Evolutionary conservation across 257 asterid genomes (phyloP).

Genomic region (Fraxinus excelsior): DNA sequence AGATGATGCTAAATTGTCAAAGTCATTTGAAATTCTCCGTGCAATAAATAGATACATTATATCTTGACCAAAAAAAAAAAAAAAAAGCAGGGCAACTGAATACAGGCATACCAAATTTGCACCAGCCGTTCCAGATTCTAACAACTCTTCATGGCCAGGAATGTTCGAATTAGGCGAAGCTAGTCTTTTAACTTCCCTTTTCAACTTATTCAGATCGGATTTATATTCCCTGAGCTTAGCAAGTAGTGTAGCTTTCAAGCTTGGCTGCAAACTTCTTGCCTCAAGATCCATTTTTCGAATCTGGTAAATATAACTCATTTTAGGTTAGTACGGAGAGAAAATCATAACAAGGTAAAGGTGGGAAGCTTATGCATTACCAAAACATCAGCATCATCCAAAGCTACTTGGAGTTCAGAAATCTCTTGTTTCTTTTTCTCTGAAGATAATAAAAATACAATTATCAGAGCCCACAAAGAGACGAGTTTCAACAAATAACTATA

Average conservation of each 20-base stretch:
- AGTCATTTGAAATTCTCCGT: conserved; percentile 15
- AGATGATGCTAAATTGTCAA: conserved; percentile 4
- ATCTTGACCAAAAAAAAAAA: not conserved
- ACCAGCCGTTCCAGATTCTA: conserved; percentile 76
- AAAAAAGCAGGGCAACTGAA: conserved; percentile 22
- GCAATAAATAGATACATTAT: not conserved
- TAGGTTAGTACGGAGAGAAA: conserved; percentile 18
- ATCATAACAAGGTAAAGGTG: not conserved
- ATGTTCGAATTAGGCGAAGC: conserved; percentile 49
- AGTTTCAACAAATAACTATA: conserved; percentile 6
- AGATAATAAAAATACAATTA: conserved; percentile 25
- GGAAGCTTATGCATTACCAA: conserved; percentile 45
- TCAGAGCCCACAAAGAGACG: conserved; percentile 24
- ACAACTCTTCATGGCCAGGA: conserved; percentile 58
- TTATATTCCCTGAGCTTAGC: conserved; percentile 96
- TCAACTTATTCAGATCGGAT: conserved; percentile 84
- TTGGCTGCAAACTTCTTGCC: conserved; percentile 91
- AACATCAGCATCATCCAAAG: conserved; percentile 79
- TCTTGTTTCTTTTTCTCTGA: conserved; percentile 72
- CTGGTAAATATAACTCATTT: conserved; percentile 40
- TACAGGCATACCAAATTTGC: conserved; percentile 51
- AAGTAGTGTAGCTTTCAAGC: conserved; percentile 76
- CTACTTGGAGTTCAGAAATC: conserved; percentile 64
- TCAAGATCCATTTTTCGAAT: conserved; percentile 94
- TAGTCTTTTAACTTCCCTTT: conserved; percentile 78